phyloP scores from a whole-genome alignment of 352 stramenopile genomes.

The Pythium angustatum region DNA sequence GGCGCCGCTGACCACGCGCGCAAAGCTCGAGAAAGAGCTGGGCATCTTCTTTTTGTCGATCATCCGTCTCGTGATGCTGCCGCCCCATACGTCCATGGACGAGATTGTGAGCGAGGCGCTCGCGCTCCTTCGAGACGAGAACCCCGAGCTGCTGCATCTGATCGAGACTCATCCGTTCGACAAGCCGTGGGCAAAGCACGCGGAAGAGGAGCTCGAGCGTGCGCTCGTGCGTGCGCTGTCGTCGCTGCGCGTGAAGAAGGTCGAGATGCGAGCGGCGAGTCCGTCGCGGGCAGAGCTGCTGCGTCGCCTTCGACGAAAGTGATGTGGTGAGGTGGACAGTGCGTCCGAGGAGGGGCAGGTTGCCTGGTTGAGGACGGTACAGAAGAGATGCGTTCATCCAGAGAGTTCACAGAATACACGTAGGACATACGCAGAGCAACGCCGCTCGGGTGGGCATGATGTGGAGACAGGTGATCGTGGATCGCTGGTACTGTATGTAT shows the following conservation, averaged over 20 bases:
- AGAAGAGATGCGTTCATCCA: no score
- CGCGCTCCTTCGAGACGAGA: slow-evolving; percentile 33
- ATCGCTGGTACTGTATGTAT: background rate
- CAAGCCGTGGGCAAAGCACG: slow-evolving; percentile 54
- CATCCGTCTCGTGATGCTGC: slow-evolving; percentile 45
- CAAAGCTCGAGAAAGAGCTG: slow-evolving; percentile 45
- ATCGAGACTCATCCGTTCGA: slow-evolving; percentile 48
- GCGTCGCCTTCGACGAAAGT: slow-evolving; percentile 12
- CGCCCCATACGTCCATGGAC: slow-evolving; percentile 45
- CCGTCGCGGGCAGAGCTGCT: no score
- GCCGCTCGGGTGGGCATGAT: no score
- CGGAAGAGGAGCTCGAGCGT: slow-evolving; percentile 47
- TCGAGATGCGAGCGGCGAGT: slow-evolving; percentile 35
- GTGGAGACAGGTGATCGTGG: no score
- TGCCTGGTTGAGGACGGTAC: no score
- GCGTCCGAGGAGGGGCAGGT: no score
- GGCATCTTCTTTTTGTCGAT: slow-evolving; percentile 65
- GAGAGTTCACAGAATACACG: no score
- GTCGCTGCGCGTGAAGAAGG: slow-evolving; percentile 36
- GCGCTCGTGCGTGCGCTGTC: slow-evolving; percentile 39
- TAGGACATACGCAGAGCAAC: no score
- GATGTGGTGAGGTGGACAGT: no score
- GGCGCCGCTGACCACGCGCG: slow-evolving; percentile 31
- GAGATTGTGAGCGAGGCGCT: slow-evolving; percentile 48
- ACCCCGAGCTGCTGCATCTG: slow-evolving; percentile 54